Evolutionary conservation across 805 yeast genomes (phyloP).

Genomic region (Ogataea glucozyma): DNA sequence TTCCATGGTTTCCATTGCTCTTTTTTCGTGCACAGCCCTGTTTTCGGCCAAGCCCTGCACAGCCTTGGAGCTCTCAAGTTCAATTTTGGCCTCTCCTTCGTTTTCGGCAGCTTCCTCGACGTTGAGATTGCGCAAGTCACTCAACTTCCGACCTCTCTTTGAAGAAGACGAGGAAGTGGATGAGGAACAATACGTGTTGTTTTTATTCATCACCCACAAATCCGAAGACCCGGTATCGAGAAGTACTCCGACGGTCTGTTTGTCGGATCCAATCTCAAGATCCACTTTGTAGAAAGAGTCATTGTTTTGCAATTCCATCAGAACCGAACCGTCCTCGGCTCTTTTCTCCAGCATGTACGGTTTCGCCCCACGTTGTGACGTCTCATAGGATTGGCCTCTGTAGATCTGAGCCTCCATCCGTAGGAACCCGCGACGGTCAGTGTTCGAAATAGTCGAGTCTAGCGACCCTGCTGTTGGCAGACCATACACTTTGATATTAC

Average conservation of each 20-base stretch:
- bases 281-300: slow-evolving; percentile 46
- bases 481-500: too few relatives aligned
- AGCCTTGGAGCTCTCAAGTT: too few relatives aligned
- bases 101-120: too few relatives aligned
- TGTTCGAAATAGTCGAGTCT: background rate
- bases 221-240: slow-evolving; percentile 82
- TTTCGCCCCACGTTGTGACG: slow-evolving; percentile 16
- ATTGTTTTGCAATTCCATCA: slow-evolving; percentile 40
- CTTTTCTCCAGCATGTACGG: slow-evolving; percentile 29
- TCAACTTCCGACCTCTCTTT: background rate
- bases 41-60: too few relatives aligned
- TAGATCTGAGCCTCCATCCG: slow-evolving; percentile 24
- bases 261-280: slow-evolving; percentile 56
- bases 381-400: slow-evolving; percentile 20
- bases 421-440: slow-evolving; percentile 1
- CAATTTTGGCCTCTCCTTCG: too few relatives aligned
- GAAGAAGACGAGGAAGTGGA: slow-evolving; percentile 1
- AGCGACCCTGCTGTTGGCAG: too few relatives aligned
- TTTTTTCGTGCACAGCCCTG: too few relatives aligned
- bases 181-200: slow-evolving; percentile 47
- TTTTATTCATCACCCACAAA: slow-evolving; percentile 58
- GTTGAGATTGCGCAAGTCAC: slow-evolving; percentile 1
- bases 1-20: too few relatives aligned
- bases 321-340: slow-evolving; percentile 29
- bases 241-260: slow-evolving; percentile 54